A percentile compares a stretch with the other conserved stretches of the same genome.
These are phyloP conservation scores for Helicostylum pulchrum DNA, from an alignment of 192 early-diverging fungal species.

Conservation along the genomic window DNA sequence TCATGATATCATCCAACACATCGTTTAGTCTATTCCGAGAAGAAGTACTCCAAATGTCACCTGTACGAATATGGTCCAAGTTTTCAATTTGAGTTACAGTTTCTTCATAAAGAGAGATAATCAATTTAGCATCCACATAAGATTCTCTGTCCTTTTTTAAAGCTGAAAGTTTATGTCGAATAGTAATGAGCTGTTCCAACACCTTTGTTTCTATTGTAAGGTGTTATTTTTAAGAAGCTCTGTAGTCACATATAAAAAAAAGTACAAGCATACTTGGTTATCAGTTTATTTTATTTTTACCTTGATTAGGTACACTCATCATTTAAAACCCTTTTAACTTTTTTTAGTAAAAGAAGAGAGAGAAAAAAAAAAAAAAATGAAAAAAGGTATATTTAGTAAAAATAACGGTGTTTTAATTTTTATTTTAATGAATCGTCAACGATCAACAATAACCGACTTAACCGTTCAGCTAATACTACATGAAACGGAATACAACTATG, in stretches of 20 bases:
- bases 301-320: no score
- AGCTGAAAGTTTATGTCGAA: slow-evolving; percentile 67
- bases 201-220: slow-evolving; percentile 29
- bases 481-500: slow-evolving; percentile 46
- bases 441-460: slow-evolving; percentile 36
- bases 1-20: slow-evolving; percentile 73
- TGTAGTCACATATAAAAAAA: no score
- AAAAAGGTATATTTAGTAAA: no score
- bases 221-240: slow-evolving; percentile 42
- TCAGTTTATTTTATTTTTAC: no score
- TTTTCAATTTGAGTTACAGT: slow-evolving; percentile 50
- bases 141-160: slow-evolving; percentile 72
- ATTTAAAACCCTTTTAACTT: no score
- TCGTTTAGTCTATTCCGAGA: slow-evolving; percentile 56
- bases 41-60: slow-evolving; percentile 18
- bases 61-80: slow-evolving; percentile 18
- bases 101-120: slow-evolving; percentile 64
- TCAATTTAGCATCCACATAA: slow-evolving; percentile 61
- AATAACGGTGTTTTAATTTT: no score
- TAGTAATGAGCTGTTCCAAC: slow-evolving; percentile 61
- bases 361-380: no score
- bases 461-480: slow-evolving; percentile 38
- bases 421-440: slow-evolving; percentile 1
- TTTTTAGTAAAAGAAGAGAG: no score
- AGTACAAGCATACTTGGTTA: no score